Evolutionary conservation across 371 early-diverging fungal genomes (phyloP), one percentile per base, ranked within the genome.

Genomic region (Choanephora cucurbitarum): DNA sequence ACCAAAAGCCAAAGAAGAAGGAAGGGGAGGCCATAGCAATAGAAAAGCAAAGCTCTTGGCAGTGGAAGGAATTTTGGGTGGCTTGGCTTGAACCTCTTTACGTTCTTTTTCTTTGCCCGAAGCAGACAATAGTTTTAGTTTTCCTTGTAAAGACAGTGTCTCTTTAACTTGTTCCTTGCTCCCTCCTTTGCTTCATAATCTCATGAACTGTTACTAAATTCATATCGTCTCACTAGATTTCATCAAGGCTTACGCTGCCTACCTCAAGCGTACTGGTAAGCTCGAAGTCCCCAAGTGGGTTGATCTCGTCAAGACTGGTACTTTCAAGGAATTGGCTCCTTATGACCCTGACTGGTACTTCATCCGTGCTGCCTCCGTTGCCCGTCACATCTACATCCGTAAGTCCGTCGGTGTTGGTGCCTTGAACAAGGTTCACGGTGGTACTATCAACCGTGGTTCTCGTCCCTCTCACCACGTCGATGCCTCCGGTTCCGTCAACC

Each of bases 341-440:
- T 91, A 93, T 80, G 97, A 99, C 72, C 92, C 93, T 59, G 98
- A 99, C 87, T 99, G 98, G 98, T 99, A 87, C 92, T 99, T 93
- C 85, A 79, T 95, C 64, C 95, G 97, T 72, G 95, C 95, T 61
- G 98, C 99, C 55, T 84, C 95, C 56, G 88, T 97, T 71, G 98
- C 97, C 69, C 94, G 98, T 64, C 96, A 96, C 86, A 87, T 97
- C 82, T 98, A 98, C 92, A 87, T 98, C 71, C 93, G 95, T 75
- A 77, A 80, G 70, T 87, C 88, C 66, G 93, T 94, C 67, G 98
- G 98, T 80, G 91, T 96, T 58, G 98, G 98, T 82, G 95, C 91
- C 44, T 84, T 98, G 64, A 86, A 86, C 80, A 95, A 92, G 87
- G 81, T 89, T 67, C 89, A 94, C 81, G 96, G 97, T 81, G 94